A percentile compares a stretch with the other conserved stretches of the same genome.
Conservation (phyloP, 371 early-diverging fungal species). For the Batrachochytrium dendrobatidis region DNA sequence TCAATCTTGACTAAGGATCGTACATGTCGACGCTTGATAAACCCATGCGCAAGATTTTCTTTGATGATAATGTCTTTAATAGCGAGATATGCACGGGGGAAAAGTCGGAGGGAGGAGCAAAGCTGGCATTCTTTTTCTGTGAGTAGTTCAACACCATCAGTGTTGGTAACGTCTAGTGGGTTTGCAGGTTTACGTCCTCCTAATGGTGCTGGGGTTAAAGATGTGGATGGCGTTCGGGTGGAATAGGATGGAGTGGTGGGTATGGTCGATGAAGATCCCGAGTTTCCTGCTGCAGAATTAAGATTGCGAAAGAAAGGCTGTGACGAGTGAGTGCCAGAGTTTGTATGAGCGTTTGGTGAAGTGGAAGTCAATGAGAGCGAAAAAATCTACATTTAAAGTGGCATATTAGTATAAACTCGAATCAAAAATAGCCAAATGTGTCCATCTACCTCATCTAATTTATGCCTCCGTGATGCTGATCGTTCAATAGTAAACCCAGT, state of each 20-base stretch:
- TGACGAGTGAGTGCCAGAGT: too few relatives aligned
- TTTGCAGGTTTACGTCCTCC: conserved; percentile 49
- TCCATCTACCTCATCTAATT: background rate
- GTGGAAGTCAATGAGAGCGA: too few relatives aligned
- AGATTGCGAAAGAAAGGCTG: too few relatives aligned
- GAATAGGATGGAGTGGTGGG: conserved; percentile 9
- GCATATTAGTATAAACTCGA: too few relatives aligned
- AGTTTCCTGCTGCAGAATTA: too few relatives aligned
- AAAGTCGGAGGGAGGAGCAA: conserved; percentile 73
- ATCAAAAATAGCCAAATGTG: too few relatives aligned
- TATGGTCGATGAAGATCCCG: conserved; percentile 2
- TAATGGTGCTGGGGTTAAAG: conserved; percentile 6
- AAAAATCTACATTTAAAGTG: too few relatives aligned
- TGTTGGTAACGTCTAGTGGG: conserved; percentile 68
- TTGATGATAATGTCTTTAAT: conserved; percentile 83
- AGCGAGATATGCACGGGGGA: conserved; percentile 78
- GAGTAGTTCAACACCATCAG: conserved; percentile 82
- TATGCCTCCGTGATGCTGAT: background rate
- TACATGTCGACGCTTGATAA: conserved; percentile 64
- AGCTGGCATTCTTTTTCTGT: conserved; percentile 69
- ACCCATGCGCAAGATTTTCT: conserved; percentile 70
- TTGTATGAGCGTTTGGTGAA: too few relatives aligned
- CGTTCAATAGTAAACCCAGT: background rate
- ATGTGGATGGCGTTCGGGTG: conserved; percentile 4
- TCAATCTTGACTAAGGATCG: conserved; percentile 80